Conservation (phyloP, 768 basidiomycete genomes). For the Suillus sp. region DNA sequence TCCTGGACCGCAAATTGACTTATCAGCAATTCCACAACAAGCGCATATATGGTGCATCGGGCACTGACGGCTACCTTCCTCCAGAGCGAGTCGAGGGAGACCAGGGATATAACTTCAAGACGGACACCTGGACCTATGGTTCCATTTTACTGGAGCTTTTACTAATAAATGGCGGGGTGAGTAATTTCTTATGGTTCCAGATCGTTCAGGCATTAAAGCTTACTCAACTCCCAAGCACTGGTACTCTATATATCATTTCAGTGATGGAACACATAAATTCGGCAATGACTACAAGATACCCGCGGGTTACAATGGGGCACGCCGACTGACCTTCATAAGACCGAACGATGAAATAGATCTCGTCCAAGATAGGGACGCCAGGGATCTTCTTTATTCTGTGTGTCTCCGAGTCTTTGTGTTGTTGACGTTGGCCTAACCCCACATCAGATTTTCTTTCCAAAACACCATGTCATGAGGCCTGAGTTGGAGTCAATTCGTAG, state of each 20-base stretch:
- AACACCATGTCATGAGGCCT: conserved; percentile 14
- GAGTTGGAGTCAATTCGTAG: conserved; percentile 13
- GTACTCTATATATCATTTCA: conserved; percentile 10
- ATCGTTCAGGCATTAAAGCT: background rate
- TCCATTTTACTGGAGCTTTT: conserved; percentile 17
- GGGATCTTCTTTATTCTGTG: conserved; percentile 16
- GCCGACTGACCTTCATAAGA: conserved; percentile 7
- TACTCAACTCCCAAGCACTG: conserved; percentile 10
- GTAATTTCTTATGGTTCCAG: background rate
- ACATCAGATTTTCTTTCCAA: conserved; percentile 7
- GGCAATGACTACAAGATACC: background rate
- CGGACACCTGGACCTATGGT: conserved; percentile 45
- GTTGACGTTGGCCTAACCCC: background rate
- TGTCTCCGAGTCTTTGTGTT: background rate
- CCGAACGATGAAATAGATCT: conserved; percentile 6
- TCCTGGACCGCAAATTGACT: conserved; percentile 12
- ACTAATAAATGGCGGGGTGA: conserved; percentile 14
- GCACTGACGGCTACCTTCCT: conserved; percentile 49
- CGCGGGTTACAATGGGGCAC: background rate
- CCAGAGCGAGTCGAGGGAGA: conserved; percentile 41
- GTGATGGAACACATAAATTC: background rate
- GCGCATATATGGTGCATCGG: conserved; percentile 16
- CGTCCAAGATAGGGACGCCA: conserved; percentile 13
- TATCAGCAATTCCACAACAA: conserved; percentile 10
- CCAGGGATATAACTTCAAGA: conserved; percentile 44